These are phyloP conservation scores for Xerocomus amazonicus DNA, from an alignment of 1,284 basidiomycete species.

Conservation along the genomic window DNA sequence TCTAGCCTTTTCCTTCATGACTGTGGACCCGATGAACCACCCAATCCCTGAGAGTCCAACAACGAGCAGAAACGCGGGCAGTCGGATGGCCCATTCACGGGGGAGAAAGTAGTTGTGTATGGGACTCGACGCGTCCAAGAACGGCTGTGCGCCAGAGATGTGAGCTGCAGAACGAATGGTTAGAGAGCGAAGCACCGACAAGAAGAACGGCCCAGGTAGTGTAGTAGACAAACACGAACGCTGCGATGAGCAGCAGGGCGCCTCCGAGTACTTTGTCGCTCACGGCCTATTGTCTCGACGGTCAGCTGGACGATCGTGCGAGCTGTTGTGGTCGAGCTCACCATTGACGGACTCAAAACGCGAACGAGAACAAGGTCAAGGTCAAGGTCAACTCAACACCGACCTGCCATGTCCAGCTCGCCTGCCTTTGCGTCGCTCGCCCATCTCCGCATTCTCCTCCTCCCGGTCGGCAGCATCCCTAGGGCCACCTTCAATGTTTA, in stretches of 20 bases:
- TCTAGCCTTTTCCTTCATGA: conserved; percentile 71
- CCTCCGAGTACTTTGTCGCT: conserved; percentile 83
- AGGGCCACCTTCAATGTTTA: conserved; percentile 63
- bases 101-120: conserved; percentile 80
- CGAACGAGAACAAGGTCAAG: too few relatives aligned
- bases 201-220: conserved; percentile 87
- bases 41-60: conserved; percentile 76
- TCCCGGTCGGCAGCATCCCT: conserved; percentile 73
- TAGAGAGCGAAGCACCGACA: conserved; percentile 43
- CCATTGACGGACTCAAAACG: conserved; percentile 17
- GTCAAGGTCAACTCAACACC: too few relatives aligned
- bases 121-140: conserved; percentile 70
- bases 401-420: too few relatives aligned
- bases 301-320: conserved; percentile 5
- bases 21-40: conserved; percentile 72
- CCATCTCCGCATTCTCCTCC: conserved; percentile 69
- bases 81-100: conserved; percentile 85
- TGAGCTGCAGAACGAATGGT: conserved; percentile 1
- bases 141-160: conserved; percentile 68
- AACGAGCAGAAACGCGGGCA: conserved; percentile 81
- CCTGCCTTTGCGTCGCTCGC: conserved; percentile 75
- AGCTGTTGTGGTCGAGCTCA: conserved; percentile 17
- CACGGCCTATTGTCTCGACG: conserved; percentile 50
- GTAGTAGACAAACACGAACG: conserved; percentile 83
- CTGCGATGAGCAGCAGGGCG: conserved; percentile 74